phyloP scores from a whole-genome alignment of 192 early-diverging fungal genomes.

The Coemansia sp. region DNA sequence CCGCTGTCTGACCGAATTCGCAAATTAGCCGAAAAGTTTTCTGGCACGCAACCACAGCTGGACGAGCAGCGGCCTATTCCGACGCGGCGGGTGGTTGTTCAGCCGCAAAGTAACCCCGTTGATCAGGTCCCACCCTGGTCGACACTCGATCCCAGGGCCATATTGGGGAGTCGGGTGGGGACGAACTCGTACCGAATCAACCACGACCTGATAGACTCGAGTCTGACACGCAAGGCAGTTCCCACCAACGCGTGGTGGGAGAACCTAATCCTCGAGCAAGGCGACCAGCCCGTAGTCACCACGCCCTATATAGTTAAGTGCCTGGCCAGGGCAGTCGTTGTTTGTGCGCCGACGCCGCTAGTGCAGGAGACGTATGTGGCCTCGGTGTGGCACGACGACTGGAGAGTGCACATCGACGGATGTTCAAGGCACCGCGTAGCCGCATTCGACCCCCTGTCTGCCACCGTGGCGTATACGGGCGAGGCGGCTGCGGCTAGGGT shows the following conservation, averaged over 20 bases:
- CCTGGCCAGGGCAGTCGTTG: conserved; percentile 3
- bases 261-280: conserved; percentile 40
- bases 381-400: conserved; percentile 36
- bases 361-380: conserved; percentile 20
- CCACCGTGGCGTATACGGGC: conserved; percentile 22
- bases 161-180: conserved; percentile 5
- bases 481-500: background rate
- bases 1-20: conserved; percentile 35
- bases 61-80: background rate
- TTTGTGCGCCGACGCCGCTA: conserved; percentile 31
- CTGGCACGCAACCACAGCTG: background rate
- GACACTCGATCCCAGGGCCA: background rate
- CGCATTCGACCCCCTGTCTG: conserved; percentile 36
- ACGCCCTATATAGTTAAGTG: conserved; percentile 47
- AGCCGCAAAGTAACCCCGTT: background rate
- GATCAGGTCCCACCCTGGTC: conserved; percentile 8
- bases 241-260: conserved; percentile 55
- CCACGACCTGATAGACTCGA: conserved; percentile 10
- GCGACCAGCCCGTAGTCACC: conserved; percentile 38
- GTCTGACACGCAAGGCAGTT: conserved; percentile 6
- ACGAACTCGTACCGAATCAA: conserved; percentile 26
- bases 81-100: background rate
- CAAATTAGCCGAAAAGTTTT: conserved; percentile 21
- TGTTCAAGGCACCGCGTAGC: conserved; percentile 12
- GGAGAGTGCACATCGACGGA: conserved; percentile 21